Conservation (phyloP, 106 monocot species). For the Dendrobium catenatum region DNA sequence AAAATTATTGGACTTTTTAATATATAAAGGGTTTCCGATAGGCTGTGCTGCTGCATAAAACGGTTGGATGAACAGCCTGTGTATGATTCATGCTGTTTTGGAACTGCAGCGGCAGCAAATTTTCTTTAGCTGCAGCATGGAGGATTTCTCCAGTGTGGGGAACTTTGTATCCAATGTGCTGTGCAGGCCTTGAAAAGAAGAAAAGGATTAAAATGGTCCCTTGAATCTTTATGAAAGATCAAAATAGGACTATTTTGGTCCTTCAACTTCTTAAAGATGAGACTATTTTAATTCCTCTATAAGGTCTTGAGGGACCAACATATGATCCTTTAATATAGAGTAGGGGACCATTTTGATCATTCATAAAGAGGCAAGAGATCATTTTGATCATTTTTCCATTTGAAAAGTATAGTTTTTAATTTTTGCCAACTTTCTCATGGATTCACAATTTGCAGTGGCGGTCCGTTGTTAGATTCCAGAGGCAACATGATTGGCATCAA, state of each 20-base stretch:
- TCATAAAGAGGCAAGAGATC: too few species aligned
- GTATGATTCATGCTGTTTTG: neutral
- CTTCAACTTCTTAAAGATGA: too few species aligned
- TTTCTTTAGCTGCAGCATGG: neutral
- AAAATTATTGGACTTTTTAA: neutral
- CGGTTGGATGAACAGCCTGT: neutral
- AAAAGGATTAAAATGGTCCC: too few species aligned
- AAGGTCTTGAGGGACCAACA: too few species aligned
- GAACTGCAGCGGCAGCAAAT: neutral
- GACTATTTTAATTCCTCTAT: too few species aligned
- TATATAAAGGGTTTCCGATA: neutral
- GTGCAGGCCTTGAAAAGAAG: neutral
- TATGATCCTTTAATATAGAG: too few species aligned
- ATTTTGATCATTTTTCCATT: too few species aligned
- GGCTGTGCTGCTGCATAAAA: neutral
- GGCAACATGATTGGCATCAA: slow-evolving; percentile 95
- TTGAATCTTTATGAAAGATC: too few species aligned
- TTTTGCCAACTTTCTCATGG: neutral
- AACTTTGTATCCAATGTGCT: neutral
- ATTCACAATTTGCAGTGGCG: slow-evolving; percentile 61
- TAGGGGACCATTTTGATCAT: too few species aligned
- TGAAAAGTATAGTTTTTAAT: neutral
- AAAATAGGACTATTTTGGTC: too few species aligned
- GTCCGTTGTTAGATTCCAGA: slow-evolving; percentile 83
- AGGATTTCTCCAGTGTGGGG: neutral